A percentile compares a stretch with the other conserved stretches of the same genome.
phyloP scores from a whole-genome alignment of 73 alveolate genomes.

The Paramecium pentaurelia region DNA sequence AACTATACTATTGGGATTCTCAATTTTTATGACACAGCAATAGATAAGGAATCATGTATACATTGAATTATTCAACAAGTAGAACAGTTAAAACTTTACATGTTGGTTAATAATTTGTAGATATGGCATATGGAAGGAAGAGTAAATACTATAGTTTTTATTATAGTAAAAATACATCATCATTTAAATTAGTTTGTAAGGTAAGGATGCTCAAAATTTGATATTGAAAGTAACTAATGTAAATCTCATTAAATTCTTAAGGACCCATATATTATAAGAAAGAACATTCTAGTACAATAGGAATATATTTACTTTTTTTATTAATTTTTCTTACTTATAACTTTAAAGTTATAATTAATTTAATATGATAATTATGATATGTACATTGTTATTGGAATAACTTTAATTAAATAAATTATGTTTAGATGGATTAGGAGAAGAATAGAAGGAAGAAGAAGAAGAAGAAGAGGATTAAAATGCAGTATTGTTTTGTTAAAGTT shows the following conservation, averaged over 20 bases:
- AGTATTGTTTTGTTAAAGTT: not conserved
- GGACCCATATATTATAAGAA: not conserved
- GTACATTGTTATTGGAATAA: not conserved
- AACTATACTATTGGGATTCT: not conserved
- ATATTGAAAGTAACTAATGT: not conserved
- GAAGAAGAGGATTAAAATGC: not conserved
- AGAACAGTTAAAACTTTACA: constrained; percentile 13
- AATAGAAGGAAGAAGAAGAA: not conserved
- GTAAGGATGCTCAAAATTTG: not conserved
- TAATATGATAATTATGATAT: too few species aligned
- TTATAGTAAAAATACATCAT: not conserved
- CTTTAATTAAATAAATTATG: not conserved
- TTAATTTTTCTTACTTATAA: too few species aligned
- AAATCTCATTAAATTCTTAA: not conserved
- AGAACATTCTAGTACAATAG: constrained; percentile 2
- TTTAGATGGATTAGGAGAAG: not conserved
- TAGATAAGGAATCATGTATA: not conserved
- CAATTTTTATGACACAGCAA: not conserved
- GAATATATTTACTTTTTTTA: too few species aligned
- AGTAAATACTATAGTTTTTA: not conserved
- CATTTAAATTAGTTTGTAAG: not conserved
- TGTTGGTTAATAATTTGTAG: not conserved
- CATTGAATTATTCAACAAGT: constrained; percentile 6
- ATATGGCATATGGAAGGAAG: not conserved
- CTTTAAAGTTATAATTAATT: too few species aligned